phyloP scores from a whole-genome alignment of 2,329 filamentous ascomycete genomes.

The Conoideocrella luteorostrata region DNA sequence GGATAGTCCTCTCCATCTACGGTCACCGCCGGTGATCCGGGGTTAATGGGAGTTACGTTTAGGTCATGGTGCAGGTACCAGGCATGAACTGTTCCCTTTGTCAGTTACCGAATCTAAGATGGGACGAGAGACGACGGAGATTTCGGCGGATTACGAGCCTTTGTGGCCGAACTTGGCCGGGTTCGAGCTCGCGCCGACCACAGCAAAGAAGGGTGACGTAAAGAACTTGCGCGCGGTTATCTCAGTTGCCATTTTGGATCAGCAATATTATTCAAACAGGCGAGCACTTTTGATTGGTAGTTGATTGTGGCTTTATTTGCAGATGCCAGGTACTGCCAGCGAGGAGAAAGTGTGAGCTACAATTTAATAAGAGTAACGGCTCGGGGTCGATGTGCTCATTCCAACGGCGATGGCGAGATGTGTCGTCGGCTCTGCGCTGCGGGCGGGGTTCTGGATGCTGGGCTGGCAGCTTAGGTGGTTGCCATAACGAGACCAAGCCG shows the following conservation, averaged over 20 bases:
- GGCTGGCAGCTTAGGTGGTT: no score
- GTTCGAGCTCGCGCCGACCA: conserved; percentile 84
- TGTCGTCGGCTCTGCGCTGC: no score
- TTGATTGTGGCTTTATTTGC: conserved; percentile 2
- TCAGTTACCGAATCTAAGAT: conserved; percentile 4
- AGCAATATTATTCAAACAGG: background rate
- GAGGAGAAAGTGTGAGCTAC: no score
- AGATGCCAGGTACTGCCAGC: background rate
- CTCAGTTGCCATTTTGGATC: conserved; percentile 53
- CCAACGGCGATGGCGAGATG: no score
- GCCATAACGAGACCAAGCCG: no score
- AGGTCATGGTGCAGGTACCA: conserved; percentile 81
- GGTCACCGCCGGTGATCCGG: conserved; percentile 57
- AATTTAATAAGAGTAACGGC: no score
- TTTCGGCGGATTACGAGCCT: conserved; percentile 43
- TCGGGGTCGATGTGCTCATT: no score
- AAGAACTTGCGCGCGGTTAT: conserved; percentile 74
- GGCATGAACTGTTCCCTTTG: conserved; percentile 60
- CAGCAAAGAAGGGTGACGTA: conserved; percentile 70
- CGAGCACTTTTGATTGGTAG: background rate
- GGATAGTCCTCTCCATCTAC: conserved; percentile 51
- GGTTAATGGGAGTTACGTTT: conserved; percentile 79
- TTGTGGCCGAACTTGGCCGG: conserved; percentile 82
- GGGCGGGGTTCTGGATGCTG: no score
- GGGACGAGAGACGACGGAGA: background rate